Conservation (phyloP, 2,329 filamentous ascomycete species). For the Talaromyces marneffei region DNA sequence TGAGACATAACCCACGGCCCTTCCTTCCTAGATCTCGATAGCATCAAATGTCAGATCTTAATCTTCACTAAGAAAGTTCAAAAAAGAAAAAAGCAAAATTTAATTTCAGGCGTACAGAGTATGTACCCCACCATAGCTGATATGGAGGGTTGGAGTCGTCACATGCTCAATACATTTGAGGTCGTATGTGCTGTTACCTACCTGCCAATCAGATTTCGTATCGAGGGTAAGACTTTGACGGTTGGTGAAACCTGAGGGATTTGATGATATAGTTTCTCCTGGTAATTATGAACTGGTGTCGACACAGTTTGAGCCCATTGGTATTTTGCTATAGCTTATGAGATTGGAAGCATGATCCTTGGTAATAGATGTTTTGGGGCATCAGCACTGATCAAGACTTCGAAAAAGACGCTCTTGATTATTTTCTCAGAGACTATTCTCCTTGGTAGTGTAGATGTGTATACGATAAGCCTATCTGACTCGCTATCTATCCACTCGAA, state of each 20-base stretch:
- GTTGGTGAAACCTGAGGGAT: background rate
- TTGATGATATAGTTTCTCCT: background rate
- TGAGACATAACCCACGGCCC: background rate
- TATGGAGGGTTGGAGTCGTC: slow-evolving; percentile 1
- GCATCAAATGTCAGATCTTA: background rate
- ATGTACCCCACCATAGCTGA: slow-evolving; percentile 3
- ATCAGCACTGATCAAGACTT: background rate
- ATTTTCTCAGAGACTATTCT: background rate
- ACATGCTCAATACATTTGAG: background rate
- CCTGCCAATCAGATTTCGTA: slow-evolving; percentile 1
- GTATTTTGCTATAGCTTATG: background rate
- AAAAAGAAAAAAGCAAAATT: background rate
- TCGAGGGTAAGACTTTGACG: background rate
- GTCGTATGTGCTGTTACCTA: background rate
- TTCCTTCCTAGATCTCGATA: background rate
- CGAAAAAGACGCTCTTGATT: background rate
- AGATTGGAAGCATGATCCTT: background rate
- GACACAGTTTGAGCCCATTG: background rate
- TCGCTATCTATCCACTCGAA: background rate
- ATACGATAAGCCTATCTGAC: background rate
- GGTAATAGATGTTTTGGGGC: background rate
- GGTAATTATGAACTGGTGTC: background rate
- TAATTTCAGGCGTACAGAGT: background rate
- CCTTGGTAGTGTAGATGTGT: background rate
- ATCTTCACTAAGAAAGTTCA: background rate